These are phyloP conservation scores for Malania oleifera DNA, from an alignment of 164 flowering plant species.

Conservation along the genomic window DNA sequence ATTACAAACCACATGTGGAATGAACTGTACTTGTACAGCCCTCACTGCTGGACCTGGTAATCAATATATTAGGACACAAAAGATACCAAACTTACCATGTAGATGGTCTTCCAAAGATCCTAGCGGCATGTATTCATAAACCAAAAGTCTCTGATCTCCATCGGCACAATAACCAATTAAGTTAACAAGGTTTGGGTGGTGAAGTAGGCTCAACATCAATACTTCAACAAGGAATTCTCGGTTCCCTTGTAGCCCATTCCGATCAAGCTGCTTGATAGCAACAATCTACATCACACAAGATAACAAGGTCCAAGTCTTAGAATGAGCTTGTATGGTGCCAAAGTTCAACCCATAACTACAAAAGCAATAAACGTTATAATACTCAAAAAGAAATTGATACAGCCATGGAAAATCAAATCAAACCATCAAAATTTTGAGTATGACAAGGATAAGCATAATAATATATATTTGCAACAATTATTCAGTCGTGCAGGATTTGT, in stretches of 20 bases:
- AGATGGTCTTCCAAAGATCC: conserved; percentile 62
- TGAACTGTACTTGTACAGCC: neutral
- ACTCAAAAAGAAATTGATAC: too few relatives aligned
- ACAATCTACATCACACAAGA: conserved; percentile 32
- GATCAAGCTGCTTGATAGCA: conserved; percentile 61
- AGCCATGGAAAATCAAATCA: neutral
- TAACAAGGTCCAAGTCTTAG: conserved; percentile 6
- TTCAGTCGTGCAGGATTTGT: neutral
- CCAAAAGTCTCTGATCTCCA: conserved; percentile 63
- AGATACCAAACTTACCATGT: conserved; percentile 31
- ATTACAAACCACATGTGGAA: neutral
- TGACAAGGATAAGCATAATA: neutral
- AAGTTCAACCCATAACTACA: neutral
- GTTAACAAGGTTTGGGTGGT: conserved; percentile 57
- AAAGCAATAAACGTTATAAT: neutral
- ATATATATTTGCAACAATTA: neutral
- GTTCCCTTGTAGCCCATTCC: conserved; percentile 60
- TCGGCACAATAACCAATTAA: conserved; percentile 61
- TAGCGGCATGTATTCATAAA: conserved; percentile 52
- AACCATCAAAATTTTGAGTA: neutral
- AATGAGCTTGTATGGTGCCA: neutral
- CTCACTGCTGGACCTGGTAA: neutral
- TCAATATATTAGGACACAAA: neutral
- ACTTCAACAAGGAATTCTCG: conserved; percentile 64
- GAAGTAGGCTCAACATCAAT: conserved; percentile 48